Evolutionary conservation across 768 basidiomycete genomes (phyloP), one percentile per base, ranked within the genome.

Genomic region (Neoboletus magnificus): DNA sequence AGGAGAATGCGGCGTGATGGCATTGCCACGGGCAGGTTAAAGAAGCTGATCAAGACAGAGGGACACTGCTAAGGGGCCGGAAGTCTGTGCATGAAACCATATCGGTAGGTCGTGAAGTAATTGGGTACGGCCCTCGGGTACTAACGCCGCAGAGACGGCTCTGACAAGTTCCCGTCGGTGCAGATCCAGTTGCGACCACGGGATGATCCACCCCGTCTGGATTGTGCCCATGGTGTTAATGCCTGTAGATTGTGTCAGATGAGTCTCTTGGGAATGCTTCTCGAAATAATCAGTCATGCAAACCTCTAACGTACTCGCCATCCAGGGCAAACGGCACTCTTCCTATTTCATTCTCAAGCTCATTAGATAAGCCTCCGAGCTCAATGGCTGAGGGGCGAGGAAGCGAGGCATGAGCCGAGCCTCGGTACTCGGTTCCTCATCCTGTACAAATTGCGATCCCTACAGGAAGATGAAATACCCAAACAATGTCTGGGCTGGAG

Each of bases 301-400:
- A 57, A 64, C 65, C 49, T 65, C 59, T 54, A 57, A 60, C 61
- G 51, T 55, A 58, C 52, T 35, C 56, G 20, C 8, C 44, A 51
- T 50, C 44, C 49, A 63, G 60, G 51, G 58, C 50, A 20, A 32
- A 30, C 35, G 22, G 33, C 47, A 35, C 45, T 32, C 13, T 20
- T 35, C 41, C 40, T 33, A 50, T 46, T 50, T 48, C 50, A 27
- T 66, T 66, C 60, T 49, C 60, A 70, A 54, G 59, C 46, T 23
- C 13, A 40, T 71, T 72, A 72, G 57, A 48, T 72, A 71, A 71
- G 65, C 64, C 39, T 72, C 69, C 69, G 71, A 57, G 30, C 8
- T 59, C 8, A 4, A 63, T 60, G 69, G 66, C 59, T 51, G 63
- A 50, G 12, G 15, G n/a, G 27, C n/a, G 1, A 48, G 22, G 15